Conservation (phyloP, 2,329 filamentous ascomycete species). For the Triangularia verruculosa region DNA sequence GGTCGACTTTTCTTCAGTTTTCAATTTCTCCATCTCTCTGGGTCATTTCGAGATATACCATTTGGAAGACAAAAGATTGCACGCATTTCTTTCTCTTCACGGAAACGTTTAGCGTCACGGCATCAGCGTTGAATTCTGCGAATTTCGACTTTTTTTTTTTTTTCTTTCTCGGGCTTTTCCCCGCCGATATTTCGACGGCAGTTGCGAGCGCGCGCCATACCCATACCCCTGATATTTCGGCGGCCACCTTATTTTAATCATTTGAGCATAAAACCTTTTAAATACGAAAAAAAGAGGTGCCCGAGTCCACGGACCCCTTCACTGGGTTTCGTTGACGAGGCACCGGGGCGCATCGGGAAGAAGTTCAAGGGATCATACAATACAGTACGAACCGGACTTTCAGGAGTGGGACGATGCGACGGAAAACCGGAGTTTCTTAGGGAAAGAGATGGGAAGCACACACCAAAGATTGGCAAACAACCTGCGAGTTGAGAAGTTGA, state of each 20-base stretch:
- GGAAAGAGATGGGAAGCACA: not conserved
- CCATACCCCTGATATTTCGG: conserved; percentile 17
- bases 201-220: conserved; percentile 19
- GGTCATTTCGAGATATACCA: conserved; percentile 36
- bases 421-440: conserved; percentile 3
- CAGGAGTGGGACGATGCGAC: conserved; percentile 2
- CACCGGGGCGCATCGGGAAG: conserved; percentile 10
- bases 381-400: conserved; percentile 5
- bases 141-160: conserved; percentile 30
- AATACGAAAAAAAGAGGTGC: conserved; percentile 24
- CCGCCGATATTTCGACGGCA: conserved; percentile 15
- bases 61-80: conserved; percentile 44
- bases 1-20: conserved; percentile 9
- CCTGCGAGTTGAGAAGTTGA: conserved; percentile 15
- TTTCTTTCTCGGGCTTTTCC: conserved; percentile 16
- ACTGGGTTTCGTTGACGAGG: conserved; percentile 4
- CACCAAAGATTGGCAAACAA: conserved; percentile 23
- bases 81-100: conserved; percentile 39
- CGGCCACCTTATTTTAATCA: conserved; percentile 24
- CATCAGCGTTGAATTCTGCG: conserved; percentile 46
- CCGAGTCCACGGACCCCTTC: conserved; percentile 11
- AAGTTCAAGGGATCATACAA: not conserved
- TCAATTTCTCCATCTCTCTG: conserved; percentile 23
- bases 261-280: conserved; percentile 20
- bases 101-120: conserved; percentile 42